Percentiles rank a stretch among this genome's conserved stretches.
phyloP scores from a whole-genome alignment of 2,329 filamentous ascomycete species.

The Penicillium sp. region DNA sequence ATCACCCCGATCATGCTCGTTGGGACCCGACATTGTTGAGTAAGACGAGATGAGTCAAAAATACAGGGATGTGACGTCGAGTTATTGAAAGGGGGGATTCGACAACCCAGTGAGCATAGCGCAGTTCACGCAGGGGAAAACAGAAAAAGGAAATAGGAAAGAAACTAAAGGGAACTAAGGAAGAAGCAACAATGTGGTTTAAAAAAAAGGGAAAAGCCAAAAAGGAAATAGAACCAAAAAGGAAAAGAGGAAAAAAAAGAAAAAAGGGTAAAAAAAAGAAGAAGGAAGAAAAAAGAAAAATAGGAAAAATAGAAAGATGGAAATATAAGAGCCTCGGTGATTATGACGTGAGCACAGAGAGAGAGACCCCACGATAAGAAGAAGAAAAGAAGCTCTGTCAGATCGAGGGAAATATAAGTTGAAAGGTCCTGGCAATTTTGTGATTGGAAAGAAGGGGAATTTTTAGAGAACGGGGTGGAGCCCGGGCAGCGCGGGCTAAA shows the following conservation, averaged over 20 bases:
- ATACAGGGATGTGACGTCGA: conserved; percentile 29
- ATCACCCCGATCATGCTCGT: conserved; percentile 44
- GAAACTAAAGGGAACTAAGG: conserved; percentile 13
- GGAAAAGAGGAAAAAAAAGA: conserved; percentile 17
- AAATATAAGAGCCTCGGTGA: conserved; percentile 27
- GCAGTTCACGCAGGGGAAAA: conserved; percentile 27
- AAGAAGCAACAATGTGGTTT: conserved; percentile 9
- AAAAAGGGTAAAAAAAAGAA: conserved; percentile 16
- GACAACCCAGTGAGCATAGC: conserved; percentile 27
- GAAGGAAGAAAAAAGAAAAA: conserved; percentile 17
- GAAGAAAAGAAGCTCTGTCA: conserved; percentile 11
- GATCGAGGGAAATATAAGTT: conserved; percentile 5
- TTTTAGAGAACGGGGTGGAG: conserved; percentile 25
- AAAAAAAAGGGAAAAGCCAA: conserved; percentile 11
- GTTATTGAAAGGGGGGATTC: conserved; percentile 22
- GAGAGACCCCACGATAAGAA: conserved; percentile 9
- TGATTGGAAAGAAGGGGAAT: conserved; percentile 20
- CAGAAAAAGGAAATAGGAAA: conserved; percentile 12
- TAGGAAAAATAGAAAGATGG: conserved; percentile 15
- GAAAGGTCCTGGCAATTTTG: conserved; percentile 14
- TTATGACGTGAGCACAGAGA: conserved; percentile 31
- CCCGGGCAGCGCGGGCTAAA: conserved; percentile 26
- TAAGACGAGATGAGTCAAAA: conserved; percentile 28
- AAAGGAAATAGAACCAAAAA: conserved; percentile 15
- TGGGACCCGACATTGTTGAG: conserved; percentile 46